Evolutionary conservation across 139 green algal genomes (phyloP), one percentile per base, ranked within the genome.

Genomic region (Chlamydomonas applanata): DNA sequence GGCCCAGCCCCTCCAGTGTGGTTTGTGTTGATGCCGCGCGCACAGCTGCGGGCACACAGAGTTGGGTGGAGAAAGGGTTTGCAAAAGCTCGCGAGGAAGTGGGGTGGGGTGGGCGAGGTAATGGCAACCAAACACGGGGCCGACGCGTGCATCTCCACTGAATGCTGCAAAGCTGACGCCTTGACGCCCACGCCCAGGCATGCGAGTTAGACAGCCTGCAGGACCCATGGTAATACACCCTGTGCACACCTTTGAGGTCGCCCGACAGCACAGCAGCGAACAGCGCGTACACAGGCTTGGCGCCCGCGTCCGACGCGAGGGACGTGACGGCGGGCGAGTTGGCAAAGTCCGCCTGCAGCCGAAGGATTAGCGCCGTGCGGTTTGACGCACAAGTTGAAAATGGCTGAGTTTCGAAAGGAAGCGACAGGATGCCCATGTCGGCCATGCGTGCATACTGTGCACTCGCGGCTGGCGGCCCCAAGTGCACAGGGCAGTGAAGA

Each of bases 261-360:
- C 85, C 79, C 11, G 73, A 69, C 45, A 87, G 77, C 66, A 87
- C 78, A 17, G 71, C 74, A 4, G 68, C 36, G 68, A 87, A 70
- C 57, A 89, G 79, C 60, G 71, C 64, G 45, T 81, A 53, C 33
- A 87, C 35, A 0, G 73, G 33, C 33, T 73, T 71, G 40, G 73
- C 66, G 7, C 67, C 66, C 25, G 73, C 24, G 29, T 89, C 79
- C 0, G 35, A 19, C 0, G 36, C 72, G 44, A 89, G 79, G 36
- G 74, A 69, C 49, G 61, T 36, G 30, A 89, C 78, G 16, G 73
- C 79, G 4, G 85, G 79, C 4, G 85, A 75, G 27, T 75, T 72
- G 29, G 35, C 72, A 44, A 83, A 79, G 60, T 87, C 82, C 13
- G 67, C 78, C 61, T 80, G 72, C 63, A 29, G n/a, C n/a, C n/a